A percentile compares a stretch with the other conserved stretches of the same genome.
Evolutionary conservation across 257 asterid genomes (phyloP).

Genomic region (Solanum sejunctum): DNA sequence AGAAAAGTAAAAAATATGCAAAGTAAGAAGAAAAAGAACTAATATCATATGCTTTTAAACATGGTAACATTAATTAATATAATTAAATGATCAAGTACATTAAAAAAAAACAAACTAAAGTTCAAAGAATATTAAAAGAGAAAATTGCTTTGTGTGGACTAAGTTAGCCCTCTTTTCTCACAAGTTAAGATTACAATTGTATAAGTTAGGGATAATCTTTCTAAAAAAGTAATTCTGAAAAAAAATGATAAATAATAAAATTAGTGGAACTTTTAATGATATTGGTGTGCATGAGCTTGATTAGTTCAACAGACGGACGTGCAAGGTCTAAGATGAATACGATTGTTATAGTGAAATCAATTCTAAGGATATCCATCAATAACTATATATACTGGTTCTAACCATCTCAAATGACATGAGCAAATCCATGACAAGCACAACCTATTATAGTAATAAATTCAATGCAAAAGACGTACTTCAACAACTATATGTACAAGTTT

Average conservation of each 20-base stretch:
- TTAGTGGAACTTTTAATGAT: neutral
- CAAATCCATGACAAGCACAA: neutral
- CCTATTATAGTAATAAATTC: neutral
- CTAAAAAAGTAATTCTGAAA: neutral
- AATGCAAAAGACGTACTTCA: no score
- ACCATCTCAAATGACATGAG: neutral
- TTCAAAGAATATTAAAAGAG: neutral
- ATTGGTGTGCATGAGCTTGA: neutral
- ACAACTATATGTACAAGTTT: no score
- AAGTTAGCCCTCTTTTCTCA: neutral
- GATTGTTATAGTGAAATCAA: neutral
- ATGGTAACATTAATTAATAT: neutral
- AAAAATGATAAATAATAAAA: neutral
- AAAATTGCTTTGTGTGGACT: neutral
- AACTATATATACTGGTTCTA: neutral
- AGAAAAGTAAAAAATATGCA: neutral
- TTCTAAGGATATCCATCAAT: neutral
- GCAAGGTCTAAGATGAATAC: neutral
- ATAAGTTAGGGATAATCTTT: neutral
- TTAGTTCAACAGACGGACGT: neutral
- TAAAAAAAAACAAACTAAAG: neutral
- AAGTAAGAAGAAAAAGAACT: neutral
- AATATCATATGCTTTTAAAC: neutral
- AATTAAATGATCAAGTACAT: neutral
- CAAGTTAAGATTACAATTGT: neutral